These are phyloP conservation scores for Sanghuangporus baumii DNA, from an alignment of 1,284 basidiomycete genomes.

Conservation along the genomic window DNA sequence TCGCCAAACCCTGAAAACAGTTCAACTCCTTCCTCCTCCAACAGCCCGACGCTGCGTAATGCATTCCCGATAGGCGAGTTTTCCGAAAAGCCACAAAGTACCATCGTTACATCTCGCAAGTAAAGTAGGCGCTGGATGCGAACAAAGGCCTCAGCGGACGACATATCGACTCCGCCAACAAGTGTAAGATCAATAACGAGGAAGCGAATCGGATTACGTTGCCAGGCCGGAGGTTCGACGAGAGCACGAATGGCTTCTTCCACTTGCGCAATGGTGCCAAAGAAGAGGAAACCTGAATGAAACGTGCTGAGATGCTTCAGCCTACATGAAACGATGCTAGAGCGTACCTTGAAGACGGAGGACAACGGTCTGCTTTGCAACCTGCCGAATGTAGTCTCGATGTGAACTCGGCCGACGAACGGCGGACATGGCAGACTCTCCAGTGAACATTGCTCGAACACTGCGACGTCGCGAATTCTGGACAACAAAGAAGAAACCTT, in stretches of 20 bases:
- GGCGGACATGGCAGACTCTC: conserved; percentile 81
- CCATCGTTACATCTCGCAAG: conserved; percentile 75
- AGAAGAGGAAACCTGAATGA: conserved; percentile 79
- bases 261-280: conserved; percentile 89
- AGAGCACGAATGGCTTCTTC: conserved; percentile 77
- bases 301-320: not conserved
- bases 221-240: conserved; percentile 73
- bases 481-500: conserved; percentile 93
- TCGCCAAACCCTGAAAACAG: conserved; percentile 83
- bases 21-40: conserved; percentile 76
- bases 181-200: conserved; percentile 82
- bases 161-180: conserved; percentile 91
- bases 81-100: conserved; percentile 79
- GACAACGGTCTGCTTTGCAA: conserved; percentile 89
- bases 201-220: conserved; percentile 82
- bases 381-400: conserved; percentile 84
- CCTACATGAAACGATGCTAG: not conserved
- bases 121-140: conserved; percentile 82
- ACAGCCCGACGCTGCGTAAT: conserved; percentile 67
- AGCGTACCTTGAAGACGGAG: conserved; percentile 76
- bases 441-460: conserved; percentile 77
- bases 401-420: conserved; percentile 88
- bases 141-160: conserved; percentile 92
- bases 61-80: conserved; percentile 67
- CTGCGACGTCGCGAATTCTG: conserved; percentile 83